Conservation (phyloP, 345 rosid genomes). For the Arabidopsis suecica region DNA sequence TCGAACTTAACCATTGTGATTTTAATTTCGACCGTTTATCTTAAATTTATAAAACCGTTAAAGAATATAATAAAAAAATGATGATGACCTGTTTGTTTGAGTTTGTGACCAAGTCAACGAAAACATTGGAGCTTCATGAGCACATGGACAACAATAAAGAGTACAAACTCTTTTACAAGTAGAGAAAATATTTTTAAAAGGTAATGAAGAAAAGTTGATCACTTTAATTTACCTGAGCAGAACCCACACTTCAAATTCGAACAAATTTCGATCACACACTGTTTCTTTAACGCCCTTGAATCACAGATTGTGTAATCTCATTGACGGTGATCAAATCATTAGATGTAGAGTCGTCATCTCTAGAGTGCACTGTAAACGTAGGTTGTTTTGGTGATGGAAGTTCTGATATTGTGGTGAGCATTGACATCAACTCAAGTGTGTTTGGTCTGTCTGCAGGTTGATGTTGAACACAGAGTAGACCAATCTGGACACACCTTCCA, state of each 20-base stretch:
- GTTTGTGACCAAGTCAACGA: too few relatives aligned
- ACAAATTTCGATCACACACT: neutral
- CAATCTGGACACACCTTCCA: slow-evolving; percentile 14
- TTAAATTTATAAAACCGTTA: too few relatives aligned
- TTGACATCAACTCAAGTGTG: neutral
- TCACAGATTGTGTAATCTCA: slow-evolving; percentile 8
- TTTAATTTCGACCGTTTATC: too few relatives aligned
- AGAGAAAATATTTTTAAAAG: neutral
- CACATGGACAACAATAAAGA: too few relatives aligned
- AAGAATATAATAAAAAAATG: too few relatives aligned
- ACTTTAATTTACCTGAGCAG: neutral
- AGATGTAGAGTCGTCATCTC: neutral
- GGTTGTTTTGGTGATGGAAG: slow-evolving; percentile 9
- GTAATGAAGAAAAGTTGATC: neutral
- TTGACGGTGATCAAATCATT: slow-evolving; percentile 7
- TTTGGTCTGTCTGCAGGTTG: slow-evolving; percentile 4
- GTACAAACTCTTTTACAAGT: neutral
- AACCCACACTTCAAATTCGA: neutral
- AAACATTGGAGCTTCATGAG: too few relatives aligned
- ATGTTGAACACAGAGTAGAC: slow-evolving; percentile 16
- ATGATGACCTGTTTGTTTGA: too few relatives aligned
- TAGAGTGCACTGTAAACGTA: neutral
- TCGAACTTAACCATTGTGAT: neutral
- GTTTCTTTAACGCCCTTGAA: slow-evolving; percentile 9
- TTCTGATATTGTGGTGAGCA: slow-evolving; percentile 16